phyloP scores from a whole-genome alignment of 805 yeast genomes.

The Zygosaccharomyces bisporus region DNA sequence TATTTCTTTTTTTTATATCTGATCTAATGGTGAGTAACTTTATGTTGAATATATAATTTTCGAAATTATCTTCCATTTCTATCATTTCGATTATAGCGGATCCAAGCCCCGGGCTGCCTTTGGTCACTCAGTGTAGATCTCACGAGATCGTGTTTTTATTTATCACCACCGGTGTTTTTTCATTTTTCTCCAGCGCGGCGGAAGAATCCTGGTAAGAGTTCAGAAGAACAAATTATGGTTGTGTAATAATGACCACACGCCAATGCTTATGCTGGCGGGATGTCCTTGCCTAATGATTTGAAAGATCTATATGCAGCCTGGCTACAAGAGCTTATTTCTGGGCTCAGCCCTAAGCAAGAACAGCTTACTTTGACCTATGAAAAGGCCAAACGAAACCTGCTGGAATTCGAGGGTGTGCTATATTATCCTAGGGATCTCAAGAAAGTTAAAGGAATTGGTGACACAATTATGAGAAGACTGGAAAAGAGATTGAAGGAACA shows the following conservation, averaged over 20 bases:
- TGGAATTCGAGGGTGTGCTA: constrained; percentile 43
- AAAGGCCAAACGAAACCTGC: constrained; percentile 54
- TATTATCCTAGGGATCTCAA: constrained; percentile 54
- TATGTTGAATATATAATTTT: neutral
- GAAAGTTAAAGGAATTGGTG: constrained; percentile 67
- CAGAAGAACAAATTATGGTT: too few species aligned
- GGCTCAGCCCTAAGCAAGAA: constrained; percentile 46
- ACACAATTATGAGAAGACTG: constrained; percentile 54
- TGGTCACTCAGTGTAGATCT: neutral
- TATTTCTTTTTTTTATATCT: neutral
- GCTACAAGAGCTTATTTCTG: constrained; percentile 52
- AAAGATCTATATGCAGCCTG: constrained; percentile 52
- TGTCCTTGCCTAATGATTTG: constrained; percentile 46
- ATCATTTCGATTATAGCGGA: neutral
- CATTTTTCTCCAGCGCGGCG: too few species aligned
- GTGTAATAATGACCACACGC: neutral
- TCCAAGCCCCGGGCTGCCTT: neutral
- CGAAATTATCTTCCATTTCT: neutral
- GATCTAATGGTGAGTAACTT: neutral
- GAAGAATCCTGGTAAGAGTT: too few species aligned
- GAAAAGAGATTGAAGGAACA: constrained; percentile 45
- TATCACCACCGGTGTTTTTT: neutral
- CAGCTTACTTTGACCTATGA: constrained; percentile 51
- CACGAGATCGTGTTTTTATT: neutral
- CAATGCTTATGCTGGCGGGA: constrained; percentile 15